These are phyloP conservation scores for Scleroderma bovista DNA, from an alignment of 768 basidiomycete genomes.

Conservation along the genomic window DNA sequence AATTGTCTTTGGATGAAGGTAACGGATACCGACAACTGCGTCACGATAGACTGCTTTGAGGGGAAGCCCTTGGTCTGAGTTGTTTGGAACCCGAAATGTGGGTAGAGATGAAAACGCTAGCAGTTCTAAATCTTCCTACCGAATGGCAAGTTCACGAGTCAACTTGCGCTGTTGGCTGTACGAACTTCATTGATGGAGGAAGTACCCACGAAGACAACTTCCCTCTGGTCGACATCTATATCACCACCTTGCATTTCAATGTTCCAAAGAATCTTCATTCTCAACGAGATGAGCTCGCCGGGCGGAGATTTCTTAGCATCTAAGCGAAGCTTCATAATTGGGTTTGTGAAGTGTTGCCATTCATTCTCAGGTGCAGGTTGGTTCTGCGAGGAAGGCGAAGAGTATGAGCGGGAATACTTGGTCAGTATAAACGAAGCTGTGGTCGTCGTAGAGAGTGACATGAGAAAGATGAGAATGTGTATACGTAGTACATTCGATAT, in stretches of 20 bases:
- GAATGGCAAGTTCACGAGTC: background rate
- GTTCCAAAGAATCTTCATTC: conserved; percentile 61
- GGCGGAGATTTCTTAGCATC: conserved; percentile 50
- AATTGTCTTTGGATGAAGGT: conserved; percentile 46
- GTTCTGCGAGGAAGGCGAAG: conserved; percentile 16
- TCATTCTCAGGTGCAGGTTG: conserved; percentile 35
- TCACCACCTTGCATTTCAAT: conserved; percentile 38
- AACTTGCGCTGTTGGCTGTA: too few relatives aligned
- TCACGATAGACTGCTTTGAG: conserved; percentile 78
- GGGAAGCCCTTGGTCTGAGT: conserved; percentile 53
- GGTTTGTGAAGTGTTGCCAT: conserved; percentile 79
- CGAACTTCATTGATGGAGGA: background rate
- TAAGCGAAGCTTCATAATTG: conserved; percentile 54
- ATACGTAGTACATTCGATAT: too few relatives aligned
- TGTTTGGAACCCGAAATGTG: conserved; percentile 24
- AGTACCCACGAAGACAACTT: conserved; percentile 61
- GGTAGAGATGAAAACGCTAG: conserved; percentile 55
- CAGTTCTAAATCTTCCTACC: conserved; percentile 73
- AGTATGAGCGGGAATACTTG: conserved; percentile 69
- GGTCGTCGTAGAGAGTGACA: conserved; percentile 43
- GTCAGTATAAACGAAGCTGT: conserved; percentile 50
- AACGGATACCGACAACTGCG: conserved; percentile 67
- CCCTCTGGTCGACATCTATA: conserved; percentile 39
- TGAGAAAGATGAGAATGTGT: conserved; percentile 5
- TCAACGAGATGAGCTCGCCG: conserved; percentile 55